These are phyloP conservation scores for Adansonia gregorii DNA, from an alignment of 441 rosid species.

Conservation along the genomic window DNA sequence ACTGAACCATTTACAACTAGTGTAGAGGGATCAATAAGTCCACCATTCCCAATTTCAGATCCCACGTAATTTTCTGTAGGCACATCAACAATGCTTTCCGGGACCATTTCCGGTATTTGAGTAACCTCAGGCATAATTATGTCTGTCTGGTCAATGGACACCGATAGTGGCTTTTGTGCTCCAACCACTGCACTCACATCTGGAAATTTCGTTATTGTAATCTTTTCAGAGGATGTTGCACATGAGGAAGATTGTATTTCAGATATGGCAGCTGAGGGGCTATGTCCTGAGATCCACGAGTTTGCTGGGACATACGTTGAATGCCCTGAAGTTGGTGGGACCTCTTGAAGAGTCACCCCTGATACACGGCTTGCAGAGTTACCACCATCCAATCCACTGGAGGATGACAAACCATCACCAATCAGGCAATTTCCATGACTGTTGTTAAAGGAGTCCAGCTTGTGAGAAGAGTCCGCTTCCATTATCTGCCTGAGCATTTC, in stretches of 20 bases:
- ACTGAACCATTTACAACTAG: constrained; percentile 42
- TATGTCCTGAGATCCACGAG: constrained; percentile 41
- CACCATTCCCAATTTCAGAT: constrained; percentile 44
- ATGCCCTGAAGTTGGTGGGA: constrained; percentile 56
- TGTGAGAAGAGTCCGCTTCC: constrained; percentile 53
- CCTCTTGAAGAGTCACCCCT: constrained; percentile 82
- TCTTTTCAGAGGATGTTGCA: constrained; percentile 45
- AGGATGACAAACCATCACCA: constrained; percentile 44
- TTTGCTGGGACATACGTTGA: constrained; percentile 36
- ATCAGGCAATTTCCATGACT: constrained; percentile 55
- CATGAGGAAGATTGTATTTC: constrained; percentile 46
- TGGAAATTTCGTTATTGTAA: constrained; percentile 47
- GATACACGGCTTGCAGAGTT: constrained; percentile 44
- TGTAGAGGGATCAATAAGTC: constrained; percentile 51
- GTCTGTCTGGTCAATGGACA: constrained; percentile 49
- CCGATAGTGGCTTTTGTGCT: constrained; percentile 42
- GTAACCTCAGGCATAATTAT: constrained; percentile 49
- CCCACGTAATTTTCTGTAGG: constrained; percentile 48
- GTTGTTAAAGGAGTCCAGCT: constrained; percentile 52
- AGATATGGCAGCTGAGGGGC: constrained; percentile 42
- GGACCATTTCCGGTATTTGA: constrained; percentile 50
- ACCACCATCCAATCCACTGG: constrained; percentile 51
- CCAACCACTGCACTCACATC: constrained; percentile 37
- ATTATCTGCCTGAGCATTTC: constrained; percentile 69
- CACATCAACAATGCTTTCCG: constrained; percentile 47